Conservation (phyloP, 371 early-diverging fungal species). For the Choanephora cucurbitarum region DNA sequence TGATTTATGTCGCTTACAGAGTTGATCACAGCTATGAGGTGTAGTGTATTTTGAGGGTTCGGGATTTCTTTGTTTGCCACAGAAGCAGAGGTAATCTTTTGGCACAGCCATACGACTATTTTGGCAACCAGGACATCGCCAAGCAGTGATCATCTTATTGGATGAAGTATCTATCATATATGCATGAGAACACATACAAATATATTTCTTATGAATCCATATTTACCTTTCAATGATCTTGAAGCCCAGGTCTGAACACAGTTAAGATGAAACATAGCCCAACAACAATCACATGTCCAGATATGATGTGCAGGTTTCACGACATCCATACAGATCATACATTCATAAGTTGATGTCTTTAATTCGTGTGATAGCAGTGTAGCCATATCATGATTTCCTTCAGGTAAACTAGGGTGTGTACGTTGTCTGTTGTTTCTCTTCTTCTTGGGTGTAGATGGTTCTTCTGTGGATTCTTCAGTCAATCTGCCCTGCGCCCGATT, state of each 20-base stretch:
- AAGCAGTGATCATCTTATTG: conserved; percentile 46
- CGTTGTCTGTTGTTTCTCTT: conserved; percentile 7
- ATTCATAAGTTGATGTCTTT: conserved; percentile 76
- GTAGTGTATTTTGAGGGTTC: conserved; percentile 60
- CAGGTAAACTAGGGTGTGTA: conserved; percentile 9
- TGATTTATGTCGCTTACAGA: conserved; percentile 65
- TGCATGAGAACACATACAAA: background rate
- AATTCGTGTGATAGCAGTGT: conserved; percentile 65
- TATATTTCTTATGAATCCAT: background rate
- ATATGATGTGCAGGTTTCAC: conserved; percentile 68
- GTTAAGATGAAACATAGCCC: conserved; percentile 86
- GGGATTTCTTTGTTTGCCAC: conserved; percentile 80
- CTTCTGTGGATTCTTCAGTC: conserved; percentile 16
- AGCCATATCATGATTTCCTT: conserved; percentile 56
- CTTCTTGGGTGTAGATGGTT: background rate
- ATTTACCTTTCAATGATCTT: conserved; percentile 60
- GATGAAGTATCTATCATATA: conserved; percentile 27
- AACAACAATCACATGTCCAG: conserved; percentile 89
- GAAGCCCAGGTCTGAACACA: conserved; percentile 80
- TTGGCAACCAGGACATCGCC: conserved; percentile 97
- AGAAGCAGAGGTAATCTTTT: conserved; percentile 81
- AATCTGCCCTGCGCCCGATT: conserved; percentile 44
- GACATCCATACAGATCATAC: conserved; percentile 93
- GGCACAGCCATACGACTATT: conserved; percentile 67
- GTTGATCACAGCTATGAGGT: conserved; percentile 87